Conservation (phyloP, 805 yeast species). For the Saccharomycopsis babjevae region DNA sequence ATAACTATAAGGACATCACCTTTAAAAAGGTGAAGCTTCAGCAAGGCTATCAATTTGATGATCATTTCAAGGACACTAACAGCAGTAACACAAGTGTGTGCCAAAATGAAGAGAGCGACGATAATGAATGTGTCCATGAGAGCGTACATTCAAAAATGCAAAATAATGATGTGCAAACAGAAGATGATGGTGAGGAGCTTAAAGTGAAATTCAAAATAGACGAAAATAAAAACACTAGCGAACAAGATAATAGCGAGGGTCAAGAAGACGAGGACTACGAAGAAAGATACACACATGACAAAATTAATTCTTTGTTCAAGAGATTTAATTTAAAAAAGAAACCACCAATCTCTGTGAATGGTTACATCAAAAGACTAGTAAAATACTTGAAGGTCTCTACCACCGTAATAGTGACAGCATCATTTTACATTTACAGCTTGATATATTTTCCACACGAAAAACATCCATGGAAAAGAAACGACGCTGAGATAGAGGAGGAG, state of each 20-base stretch:
- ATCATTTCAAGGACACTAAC: not conserved
- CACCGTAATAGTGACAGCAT: constrained; percentile 24
- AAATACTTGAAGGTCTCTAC: constrained; percentile 24
- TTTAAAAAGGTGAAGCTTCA: constrained; percentile 7
- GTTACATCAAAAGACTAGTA: constrained; percentile 24
- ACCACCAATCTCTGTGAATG: constrained; percentile 22
- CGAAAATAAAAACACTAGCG: not conserved
- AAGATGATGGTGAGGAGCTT: not conserved
- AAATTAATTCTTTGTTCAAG: constrained; percentile 14
- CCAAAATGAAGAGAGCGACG: not conserved
- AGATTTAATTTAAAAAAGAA: constrained; percentile 21
- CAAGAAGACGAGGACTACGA: not conserved
- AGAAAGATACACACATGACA: not conserved
- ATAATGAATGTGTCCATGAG: not conserved
- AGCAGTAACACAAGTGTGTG: not conserved
- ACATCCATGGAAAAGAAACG: not conserved
- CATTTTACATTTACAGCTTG: constrained; percentile 22
- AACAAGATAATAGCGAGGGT: not conserved
- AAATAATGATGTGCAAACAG: not conserved
- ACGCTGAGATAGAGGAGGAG: not conserved
- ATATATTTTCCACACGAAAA: constrained; percentile 10
- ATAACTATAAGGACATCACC: constrained; percentile 9
- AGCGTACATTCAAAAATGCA: too few species aligned
- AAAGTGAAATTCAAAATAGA: not conserved
- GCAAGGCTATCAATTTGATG: constrained; percentile 4